Percentiles rank a stretch among this genome's conserved stretches.
Conservation (phyloP, 2,329 filamentous ascomycete species). For the Ramularia endophylla region DNA sequence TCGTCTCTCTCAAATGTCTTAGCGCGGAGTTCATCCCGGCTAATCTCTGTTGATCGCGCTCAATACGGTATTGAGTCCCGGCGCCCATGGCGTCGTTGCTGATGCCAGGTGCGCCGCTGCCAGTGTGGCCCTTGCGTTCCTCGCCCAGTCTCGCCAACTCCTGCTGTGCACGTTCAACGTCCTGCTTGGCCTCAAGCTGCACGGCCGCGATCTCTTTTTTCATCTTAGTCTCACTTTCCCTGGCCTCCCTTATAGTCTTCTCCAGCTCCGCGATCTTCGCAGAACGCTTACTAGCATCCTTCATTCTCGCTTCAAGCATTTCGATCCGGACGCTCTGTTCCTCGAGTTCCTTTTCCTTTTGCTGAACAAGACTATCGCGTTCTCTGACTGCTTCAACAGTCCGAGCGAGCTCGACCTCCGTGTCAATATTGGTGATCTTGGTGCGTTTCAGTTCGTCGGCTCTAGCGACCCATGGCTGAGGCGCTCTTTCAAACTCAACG, state of each 20-base stretch:
- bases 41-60: constrained; percentile 62
- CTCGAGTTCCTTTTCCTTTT: constrained; percentile 70
- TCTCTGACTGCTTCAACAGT: constrained; percentile 76
- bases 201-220: constrained; percentile 22
- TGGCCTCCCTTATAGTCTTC: constrained; percentile 26
- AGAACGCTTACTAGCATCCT: constrained; percentile 73
- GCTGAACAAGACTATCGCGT: constrained; percentile 50
- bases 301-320: constrained; percentile 80
- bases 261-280: constrained; percentile 63
- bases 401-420: constrained; percentile 75
- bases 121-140: constrained; percentile 22
- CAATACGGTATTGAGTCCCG: constrained; percentile 66
- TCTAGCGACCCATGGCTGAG: constrained; percentile 76
- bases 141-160: constrained; percentile 26
- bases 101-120: constrained; percentile 52
- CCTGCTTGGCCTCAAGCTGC: constrained; percentile 22
- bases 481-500: constrained; percentile 59
- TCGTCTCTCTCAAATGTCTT: constrained; percentile 63
- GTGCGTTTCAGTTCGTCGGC: constrained; percentile 76
- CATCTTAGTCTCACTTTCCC: constrained; percentile 52
- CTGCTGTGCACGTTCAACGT: constrained; percentile 24
- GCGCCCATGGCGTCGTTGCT: constrained; percentile 63
- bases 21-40: constrained; percentile 58
- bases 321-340: constrained; percentile 90
- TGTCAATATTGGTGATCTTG: constrained; percentile 73